Evolutionary conservation across 129 eudicot species (phyloP).

Genomic region (Artemisia argyi): DNA sequence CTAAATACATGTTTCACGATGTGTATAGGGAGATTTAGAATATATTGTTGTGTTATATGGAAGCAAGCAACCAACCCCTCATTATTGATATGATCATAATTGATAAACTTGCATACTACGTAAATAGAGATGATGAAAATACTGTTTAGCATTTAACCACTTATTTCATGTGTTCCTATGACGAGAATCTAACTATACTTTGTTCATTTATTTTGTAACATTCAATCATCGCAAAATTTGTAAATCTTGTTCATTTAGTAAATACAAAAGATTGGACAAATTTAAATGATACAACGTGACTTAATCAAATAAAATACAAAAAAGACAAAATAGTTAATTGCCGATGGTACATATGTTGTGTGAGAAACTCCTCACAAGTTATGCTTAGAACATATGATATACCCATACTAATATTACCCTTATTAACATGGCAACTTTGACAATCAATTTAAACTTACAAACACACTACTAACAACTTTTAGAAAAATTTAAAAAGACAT

Average conservation of each 20-base stretch:
- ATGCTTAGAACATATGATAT: no score
- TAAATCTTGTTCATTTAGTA: not conserved
- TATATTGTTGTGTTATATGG: not conserved
- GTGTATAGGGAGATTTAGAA: conserved; percentile 4
- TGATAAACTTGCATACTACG: not conserved
- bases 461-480: no score
- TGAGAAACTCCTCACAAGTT: no score
- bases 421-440: no score
- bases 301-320: not conserved
- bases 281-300: not conserved
- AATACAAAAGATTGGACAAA: not conserved
- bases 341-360: no score
- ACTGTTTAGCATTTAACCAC: not conserved
- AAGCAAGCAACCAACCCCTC: no score
- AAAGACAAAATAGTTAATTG: not conserved
- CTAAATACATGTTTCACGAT: not conserved
- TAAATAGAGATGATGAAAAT: not conserved
- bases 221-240: not conserved
- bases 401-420: no score
- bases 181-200: not conserved
- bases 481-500: no score
- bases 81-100: not conserved
- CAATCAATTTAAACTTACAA: no score
- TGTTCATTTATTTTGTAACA: not conserved
- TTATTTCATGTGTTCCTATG: not conserved